Percentiles rank a stretch among this genome's conserved stretches.
Evolutionary conservation across 2,329 filamentous ascomycete genomes (phyloP).

Genomic region (Geosmithia morbida): DNA sequence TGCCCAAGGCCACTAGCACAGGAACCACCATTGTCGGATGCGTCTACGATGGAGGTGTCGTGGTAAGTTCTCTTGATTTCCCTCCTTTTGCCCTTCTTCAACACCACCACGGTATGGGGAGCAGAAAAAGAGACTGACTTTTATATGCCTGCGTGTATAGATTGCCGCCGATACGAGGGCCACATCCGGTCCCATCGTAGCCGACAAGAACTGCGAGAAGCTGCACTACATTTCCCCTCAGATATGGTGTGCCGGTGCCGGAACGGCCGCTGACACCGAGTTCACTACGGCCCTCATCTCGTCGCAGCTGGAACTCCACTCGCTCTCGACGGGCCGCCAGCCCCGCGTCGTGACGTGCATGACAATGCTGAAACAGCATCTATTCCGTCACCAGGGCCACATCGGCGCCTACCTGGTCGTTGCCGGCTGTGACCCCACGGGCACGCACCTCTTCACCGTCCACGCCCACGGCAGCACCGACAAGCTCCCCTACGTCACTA

Average conservation of each 20-base stretch:
- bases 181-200: constrained; percentile 93
- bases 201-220: constrained; percentile 99
- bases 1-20: constrained; percentile 96
- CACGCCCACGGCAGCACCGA: constrained; percentile 97
- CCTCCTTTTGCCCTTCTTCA: background rate
- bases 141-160: constrained; percentile 24
- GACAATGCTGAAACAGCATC: constrained; percentile 98
- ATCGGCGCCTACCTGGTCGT: constrained; percentile 97
- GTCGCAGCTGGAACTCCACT: constrained; percentile 94
- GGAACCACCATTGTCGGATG: constrained; percentile 98
- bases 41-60: constrained; percentile 90
- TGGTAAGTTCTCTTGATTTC: constrained; percentile 40
- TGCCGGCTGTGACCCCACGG: constrained; percentile 90
- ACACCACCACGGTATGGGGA: background rate
- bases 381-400: constrained; percentile 95
- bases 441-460: constrained; percentile 90
- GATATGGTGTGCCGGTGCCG: constrained; percentile 98
- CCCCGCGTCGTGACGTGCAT: constrained; percentile 97
- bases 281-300: constrained; percentile 98
- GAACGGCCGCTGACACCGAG: constrained; percentile 95
- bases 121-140: background rate
- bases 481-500: constrained; percentile 98
- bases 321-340: constrained; percentile 89
- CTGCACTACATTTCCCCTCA: constrained; percentile 97
- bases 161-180: constrained; percentile 98